Conservation (phyloP, 2,329 filamentous ascomycete genomes). For the Rasamsonia emersonii region DNA sequence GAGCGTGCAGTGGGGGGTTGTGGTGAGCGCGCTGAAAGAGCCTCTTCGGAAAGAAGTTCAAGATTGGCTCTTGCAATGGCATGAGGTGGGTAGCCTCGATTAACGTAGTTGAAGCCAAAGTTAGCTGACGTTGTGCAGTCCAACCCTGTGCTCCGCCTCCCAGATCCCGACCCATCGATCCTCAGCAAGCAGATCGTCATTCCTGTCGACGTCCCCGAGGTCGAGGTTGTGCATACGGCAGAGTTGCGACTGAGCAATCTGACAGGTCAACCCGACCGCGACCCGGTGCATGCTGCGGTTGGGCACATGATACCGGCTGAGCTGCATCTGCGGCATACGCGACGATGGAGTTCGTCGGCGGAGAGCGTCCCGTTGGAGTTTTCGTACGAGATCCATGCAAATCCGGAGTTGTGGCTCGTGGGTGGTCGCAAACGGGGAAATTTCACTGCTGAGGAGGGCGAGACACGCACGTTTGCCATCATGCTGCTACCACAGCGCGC, state of each 20-base stretch:
- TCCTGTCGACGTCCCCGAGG: conserved; percentile 77
- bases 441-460: conserved; percentile 48
- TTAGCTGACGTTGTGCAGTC: conserved; percentile 17
- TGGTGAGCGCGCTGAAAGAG: conserved; percentile 44
- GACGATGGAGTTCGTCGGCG: conserved; percentile 41
- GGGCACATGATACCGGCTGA: conserved; percentile 41
- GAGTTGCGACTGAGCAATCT: conserved; percentile 26
- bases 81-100: conserved; percentile 39
- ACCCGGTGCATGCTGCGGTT: conserved; percentile 32
- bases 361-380: conserved; percentile 56
- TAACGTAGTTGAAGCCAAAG: too few relatives aligned
- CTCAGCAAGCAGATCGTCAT: conserved; percentile 64
- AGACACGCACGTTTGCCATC: conserved; percentile 51
- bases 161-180: conserved; percentile 19
- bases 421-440: conserved; percentile 73
- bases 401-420: conserved; percentile 71
- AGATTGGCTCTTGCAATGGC: conserved; percentile 49
- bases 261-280: conserved; percentile 7
- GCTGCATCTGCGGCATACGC: conserved; percentile 45
- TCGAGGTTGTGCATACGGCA: conserved; percentile 75
- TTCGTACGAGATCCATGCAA: conserved; percentile 70
- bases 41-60: conserved; percentile 35
- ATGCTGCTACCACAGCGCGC: conserved; percentile 72
- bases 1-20: conserved; percentile 45
- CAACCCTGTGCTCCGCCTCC: conserved; percentile 24